A percentile compares a stretch with the other conserved stretches of the same genome.
These are phyloP conservation scores for Schwanniomyces sp. DNA, from an alignment of 805 yeast species.

Conservation along the genomic window DNA sequence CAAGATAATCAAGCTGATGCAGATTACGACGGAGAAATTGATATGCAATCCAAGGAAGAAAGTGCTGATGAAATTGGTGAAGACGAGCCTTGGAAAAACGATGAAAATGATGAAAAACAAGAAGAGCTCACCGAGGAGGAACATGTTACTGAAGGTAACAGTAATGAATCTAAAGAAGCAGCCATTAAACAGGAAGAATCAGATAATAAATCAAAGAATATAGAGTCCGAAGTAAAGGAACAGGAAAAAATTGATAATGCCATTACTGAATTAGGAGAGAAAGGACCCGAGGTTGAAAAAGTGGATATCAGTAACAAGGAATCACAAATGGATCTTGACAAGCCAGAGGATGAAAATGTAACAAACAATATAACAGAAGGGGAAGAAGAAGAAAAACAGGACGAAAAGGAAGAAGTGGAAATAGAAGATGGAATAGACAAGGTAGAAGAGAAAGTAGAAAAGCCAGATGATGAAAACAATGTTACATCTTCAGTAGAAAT, in stretches of 20 bases:
- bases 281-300: no score
- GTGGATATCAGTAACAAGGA: no score
- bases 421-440: background rate
- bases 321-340: conserved; percentile 1
- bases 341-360: conserved; percentile 4
- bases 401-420: background rate
- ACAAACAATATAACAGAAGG: background rate
- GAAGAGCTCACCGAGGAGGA: background rate
- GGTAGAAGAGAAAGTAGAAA: background rate
- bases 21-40: background rate
- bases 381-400: conserved; percentile 1
- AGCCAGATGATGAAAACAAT: background rate
- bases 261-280: no score
- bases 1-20: background rate
- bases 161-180: background rate
- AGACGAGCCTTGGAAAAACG: background rate
- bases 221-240: background rate
- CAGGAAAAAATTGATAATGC: background rate
- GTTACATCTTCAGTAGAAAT: background rate
- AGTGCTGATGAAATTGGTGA: background rate
- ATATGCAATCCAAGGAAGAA: background rate
- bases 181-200: background rate
- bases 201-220: background rate
- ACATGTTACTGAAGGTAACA: background rate
- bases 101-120: background rate